Evolutionary conservation across 345 rosid species (phyloP).

Genomic region (Sonneratia caseolaris): DNA sequence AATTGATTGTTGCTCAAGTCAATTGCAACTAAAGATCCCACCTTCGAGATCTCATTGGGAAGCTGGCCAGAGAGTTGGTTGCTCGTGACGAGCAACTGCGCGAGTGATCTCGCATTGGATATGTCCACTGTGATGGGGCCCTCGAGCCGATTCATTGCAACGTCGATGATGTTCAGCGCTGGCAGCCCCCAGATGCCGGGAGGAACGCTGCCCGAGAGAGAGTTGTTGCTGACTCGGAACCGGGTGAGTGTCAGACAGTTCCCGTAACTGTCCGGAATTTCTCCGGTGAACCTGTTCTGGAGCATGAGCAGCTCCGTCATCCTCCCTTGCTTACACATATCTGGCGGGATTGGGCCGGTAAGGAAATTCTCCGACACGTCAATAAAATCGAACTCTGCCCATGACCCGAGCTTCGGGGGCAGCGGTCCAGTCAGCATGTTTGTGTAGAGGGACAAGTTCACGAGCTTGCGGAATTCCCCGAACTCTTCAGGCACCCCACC

Average conservation of each 20-base stretch:
- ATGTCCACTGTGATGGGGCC: conserved; percentile 28
- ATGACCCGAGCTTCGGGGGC: conserved; percentile 30
- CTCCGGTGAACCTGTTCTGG: conserved; percentile 16
- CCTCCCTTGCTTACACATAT: conserved; percentile 31
- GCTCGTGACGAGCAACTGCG: conserved; percentile 16
- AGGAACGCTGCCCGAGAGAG: conserved; percentile 32
- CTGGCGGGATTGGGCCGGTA: conserved; percentile 34
- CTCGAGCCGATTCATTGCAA: conserved; percentile 25
- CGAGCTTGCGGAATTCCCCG: conserved; percentile 30
- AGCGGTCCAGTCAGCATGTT: conserved; percentile 31
- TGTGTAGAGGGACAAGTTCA: conserved; percentile 31
- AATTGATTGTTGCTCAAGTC: conserved; percentile 16
- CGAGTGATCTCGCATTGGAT: conserved; percentile 30
- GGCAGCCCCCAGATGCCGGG: conserved; percentile 39
- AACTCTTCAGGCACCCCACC: conserved; percentile 34
- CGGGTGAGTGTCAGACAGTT: conserved; percentile 15
- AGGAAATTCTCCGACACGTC: conserved; percentile 39
- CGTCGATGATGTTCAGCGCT: conserved; percentile 26
- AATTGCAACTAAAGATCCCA: conserved; percentile 11
- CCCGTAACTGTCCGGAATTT: conserved; percentile 14
- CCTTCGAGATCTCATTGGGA: conserved; percentile 8
- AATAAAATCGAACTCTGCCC: conserved; percentile 29
- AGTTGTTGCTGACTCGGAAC: conserved; percentile 30
- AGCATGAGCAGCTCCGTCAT: conserved; percentile 17
- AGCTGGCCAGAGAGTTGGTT: conserved; percentile 17